Evolutionary conservation across 331 rosid species (phyloP), one percentile per base, ranked within the genome.

Genomic region (Quercus tomentella): DNA sequence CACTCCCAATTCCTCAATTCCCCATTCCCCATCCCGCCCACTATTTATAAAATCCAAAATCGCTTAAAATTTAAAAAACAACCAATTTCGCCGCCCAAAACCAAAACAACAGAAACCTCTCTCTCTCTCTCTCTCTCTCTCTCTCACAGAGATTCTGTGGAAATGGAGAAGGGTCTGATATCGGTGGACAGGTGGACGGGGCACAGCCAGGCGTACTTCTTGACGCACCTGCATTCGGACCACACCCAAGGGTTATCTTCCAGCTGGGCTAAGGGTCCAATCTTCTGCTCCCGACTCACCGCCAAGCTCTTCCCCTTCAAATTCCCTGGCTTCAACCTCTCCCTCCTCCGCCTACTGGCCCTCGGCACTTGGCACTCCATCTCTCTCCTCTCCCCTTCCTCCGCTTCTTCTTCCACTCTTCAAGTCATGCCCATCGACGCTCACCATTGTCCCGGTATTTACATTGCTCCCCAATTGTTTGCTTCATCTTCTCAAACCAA

Each of bases 151-250:
- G 49, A 7, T 41, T 41, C 12, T 41, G 49, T 5, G 49, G 11
- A 41, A 41, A 91, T 88, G 94, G 93, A 86, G 72, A 76, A 63
- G 7, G 89, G 90, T 1, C 73, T 88, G 80, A 79, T 92, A 28
- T 88, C 93, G 16, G 92, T 92, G n/a, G 97, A 92, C 43, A 80
- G 90, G 60, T 92, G 97, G 97, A 76, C 77, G 16, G 77, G 12
- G 6, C 85, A 88, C 37, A 90, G 97, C 85, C 86, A 86, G 10
- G 86, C 62, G 4, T 87, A 92, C 78, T 92, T 90, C 81, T 86
- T 90, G 43, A 88, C 94, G 6, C 97, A 90, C 88, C 93, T 90
- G 3, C 91, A 92, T 83, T 82, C 94, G 21, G 91, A 90, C 41
- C 97, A 92, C 79, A 89, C 92, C 80, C 3, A 74, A 0, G 94